Evolutionary conservation across 1,284 basidiomycete species (phyloP), one percentile per base, ranked within the genome.

Genomic region (Coniferiporia weirii): DNA sequence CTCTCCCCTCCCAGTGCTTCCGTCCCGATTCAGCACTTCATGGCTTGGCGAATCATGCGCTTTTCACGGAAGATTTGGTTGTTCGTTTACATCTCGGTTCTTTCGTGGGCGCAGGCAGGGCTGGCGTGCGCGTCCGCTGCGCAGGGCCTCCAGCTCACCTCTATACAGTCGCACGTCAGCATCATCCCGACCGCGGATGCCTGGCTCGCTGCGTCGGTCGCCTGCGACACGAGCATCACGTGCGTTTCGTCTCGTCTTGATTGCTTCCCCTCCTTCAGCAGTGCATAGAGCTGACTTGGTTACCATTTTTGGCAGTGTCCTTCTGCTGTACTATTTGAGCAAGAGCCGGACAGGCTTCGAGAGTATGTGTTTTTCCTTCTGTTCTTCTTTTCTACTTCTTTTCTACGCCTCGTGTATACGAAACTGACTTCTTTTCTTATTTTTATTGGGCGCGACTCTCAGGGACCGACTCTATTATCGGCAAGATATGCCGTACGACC

Each of bases 11-110:
- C 3, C 50, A 59, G 57, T 27, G 57, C 57, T 8, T 35, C 52
- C 17, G 51, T 59, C 7, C 57, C 57, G n/a, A 59, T 59, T 35
- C 57, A 59, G 36, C 57, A 53, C 51, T 59, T 53, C 45, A 59
- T 59, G 57, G 57, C 57, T 6, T 53, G 27, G 17, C 40, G 57
- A 1, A 59, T 59, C 36, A 47, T 59, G 44, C 50, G 52, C 22
- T 59, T 59, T 44, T 52, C 57, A 10, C 22, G 52, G 10, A 46
- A 38, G 17, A 20, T 13, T 2, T 19, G 52, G 43, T 40, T 59
- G 43, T 59, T 59, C 22, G 15, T 13, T 3, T 51, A n/a, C 43
- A 51, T 59, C 38, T 52, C 57, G 10, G 10, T 53, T 44, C 43
- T 52, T 19, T 53, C 51, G 20, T 27, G 43, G 13, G 51, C 57